Conservation (phyloP, 148 eudicot genomes). For the Drosera capensis region DNA sequence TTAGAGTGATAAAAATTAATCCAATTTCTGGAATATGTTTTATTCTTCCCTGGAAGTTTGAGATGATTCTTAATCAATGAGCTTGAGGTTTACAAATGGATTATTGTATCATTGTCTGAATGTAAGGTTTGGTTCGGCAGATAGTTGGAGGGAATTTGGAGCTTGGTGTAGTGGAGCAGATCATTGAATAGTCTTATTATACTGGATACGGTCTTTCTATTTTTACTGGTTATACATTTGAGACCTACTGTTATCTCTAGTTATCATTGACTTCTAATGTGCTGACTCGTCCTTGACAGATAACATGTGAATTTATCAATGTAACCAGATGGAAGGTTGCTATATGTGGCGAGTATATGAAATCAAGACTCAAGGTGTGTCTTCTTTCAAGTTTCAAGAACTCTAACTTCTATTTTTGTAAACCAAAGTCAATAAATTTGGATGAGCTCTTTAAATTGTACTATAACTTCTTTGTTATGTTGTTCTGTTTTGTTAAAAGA, state of each 20-base stretch:
- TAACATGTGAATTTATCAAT: slow-evolving; percentile 66
- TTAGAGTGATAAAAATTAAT: too few species aligned
- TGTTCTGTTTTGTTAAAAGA: not conserved
- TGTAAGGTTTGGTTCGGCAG: too few species aligned
- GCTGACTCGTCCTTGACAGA: slow-evolving; percentile 19
- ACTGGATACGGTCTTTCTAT: not conserved
- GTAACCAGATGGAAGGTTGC: slow-evolving; percentile 85
- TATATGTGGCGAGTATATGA: slow-evolving; percentile 91
- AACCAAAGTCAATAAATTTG: not conserved
- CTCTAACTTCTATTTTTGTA: not conserved
- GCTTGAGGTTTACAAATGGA: too few species aligned
- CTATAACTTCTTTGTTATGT: not conserved
- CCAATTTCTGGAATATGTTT: too few species aligned
- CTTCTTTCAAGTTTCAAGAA: slow-evolving; percentile 1
- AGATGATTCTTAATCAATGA: too few species aligned
- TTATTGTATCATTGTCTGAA: too few species aligned
- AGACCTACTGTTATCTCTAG: not conserved
- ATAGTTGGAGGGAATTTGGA: too few species aligned
- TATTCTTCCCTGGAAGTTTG: too few species aligned
- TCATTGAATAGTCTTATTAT: too few species aligned
- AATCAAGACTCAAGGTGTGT: slow-evolving; percentile 69
- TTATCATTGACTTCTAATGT: slow-evolving; percentile 5
- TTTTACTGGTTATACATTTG: not conserved
- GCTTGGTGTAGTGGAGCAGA: too few species aligned
- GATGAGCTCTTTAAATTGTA: not conserved